Conservation (phyloP, 495 filamentous ascomycete genomes). For the Neurospora africana region DNA sequence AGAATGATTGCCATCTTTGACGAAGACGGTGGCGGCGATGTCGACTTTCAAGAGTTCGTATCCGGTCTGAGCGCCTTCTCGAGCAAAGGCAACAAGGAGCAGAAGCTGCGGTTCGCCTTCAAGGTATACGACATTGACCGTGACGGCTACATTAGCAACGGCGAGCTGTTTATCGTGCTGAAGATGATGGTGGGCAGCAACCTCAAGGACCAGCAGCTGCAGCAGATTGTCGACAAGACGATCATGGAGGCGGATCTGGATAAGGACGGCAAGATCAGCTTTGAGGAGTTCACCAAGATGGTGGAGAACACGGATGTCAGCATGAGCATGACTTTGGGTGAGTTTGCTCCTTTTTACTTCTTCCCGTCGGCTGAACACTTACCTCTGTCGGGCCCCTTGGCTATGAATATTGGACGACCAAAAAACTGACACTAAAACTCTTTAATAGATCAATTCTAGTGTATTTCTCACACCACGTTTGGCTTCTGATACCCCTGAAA, state of each 20-base stretch:
- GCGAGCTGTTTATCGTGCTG: slow-evolving; percentile 96
- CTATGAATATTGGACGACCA: neutral
- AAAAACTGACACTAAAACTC: neutral
- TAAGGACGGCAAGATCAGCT: slow-evolving; percentile 94
- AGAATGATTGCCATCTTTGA: slow-evolving; percentile 99
- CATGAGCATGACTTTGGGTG: slow-evolving; percentile 96
- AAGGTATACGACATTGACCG: slow-evolving; percentile 99
- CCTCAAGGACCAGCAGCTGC: slow-evolving; percentile 95
- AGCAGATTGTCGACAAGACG: slow-evolving; percentile 98
- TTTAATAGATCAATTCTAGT: neutral
- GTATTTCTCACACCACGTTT: neutral
- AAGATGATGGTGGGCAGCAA: slow-evolving; percentile 99
- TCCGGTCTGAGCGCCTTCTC: slow-evolving; percentile 91
- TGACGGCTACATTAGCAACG: slow-evolving; percentile 97
- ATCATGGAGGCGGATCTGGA: slow-evolving; percentile 99
- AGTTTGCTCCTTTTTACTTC: slow-evolving; percentile 20
- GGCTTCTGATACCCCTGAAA: neutral
- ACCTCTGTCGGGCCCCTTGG: neutral
- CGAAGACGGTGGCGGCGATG: slow-evolving; percentile 94
- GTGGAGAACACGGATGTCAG: slow-evolving; percentile 96
- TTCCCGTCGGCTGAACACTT: neutral
- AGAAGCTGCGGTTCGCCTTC: slow-evolving; percentile 96
- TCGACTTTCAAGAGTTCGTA: slow-evolving; percentile 99
- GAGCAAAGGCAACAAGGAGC: slow-evolving; percentile 96
- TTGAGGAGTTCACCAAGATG: slow-evolving; percentile 98